phyloP scores from a whole-genome alignment of 805 yeast genomes.

The Starmerella tilneyi region DNA sequence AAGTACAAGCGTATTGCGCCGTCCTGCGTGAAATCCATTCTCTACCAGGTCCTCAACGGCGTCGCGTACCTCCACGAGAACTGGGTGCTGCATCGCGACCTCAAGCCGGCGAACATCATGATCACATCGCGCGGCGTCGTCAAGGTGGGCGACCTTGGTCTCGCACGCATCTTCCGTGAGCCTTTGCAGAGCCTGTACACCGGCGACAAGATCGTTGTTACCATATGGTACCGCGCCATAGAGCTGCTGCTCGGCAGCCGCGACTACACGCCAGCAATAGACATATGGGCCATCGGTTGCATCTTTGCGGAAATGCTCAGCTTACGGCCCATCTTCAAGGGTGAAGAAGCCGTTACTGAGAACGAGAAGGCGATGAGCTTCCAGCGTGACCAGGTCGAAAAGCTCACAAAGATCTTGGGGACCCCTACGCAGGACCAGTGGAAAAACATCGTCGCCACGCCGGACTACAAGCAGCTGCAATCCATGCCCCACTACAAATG shows the following conservation, averaged over 20 bases:
- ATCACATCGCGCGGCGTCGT: slow-evolving; percentile 82
- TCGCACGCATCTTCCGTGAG: slow-evolving; percentile 78
- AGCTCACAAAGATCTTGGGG: slow-evolving; percentile 87
- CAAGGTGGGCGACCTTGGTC: slow-evolving; percentile 89
- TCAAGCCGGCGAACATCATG: slow-evolving; percentile 97
- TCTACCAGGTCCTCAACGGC: slow-evolving; percentile 90
- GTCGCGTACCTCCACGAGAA: slow-evolving; percentile 85
- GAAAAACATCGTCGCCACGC: slow-evolving; percentile 70
- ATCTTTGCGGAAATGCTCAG: slow-evolving; percentile 84
- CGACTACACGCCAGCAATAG: slow-evolving; percentile 86
- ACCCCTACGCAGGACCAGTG: slow-evolving; percentile 70
- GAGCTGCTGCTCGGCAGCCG: slow-evolving; percentile 82
- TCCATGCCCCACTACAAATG: slow-evolving; percentile 52
- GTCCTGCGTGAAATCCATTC: slow-evolving; percentile 61
- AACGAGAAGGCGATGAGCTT: slow-evolving; percentile 33
- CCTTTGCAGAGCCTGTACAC: slow-evolving; percentile 77
- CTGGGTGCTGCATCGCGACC: slow-evolving; percentile 91
- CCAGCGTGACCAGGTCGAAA: slow-evolving; percentile 83
- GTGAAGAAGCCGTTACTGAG: slow-evolving; percentile 66
- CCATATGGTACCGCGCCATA: slow-evolving; percentile 95
- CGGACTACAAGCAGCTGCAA: slow-evolving; percentile 64
- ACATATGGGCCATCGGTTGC: slow-evolving; percentile 94
- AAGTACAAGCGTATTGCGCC: slow-evolving; percentile 46
- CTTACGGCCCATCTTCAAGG: slow-evolving; percentile 86
- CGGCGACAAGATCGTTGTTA: slow-evolving; percentile 92